These are phyloP conservation scores for Acanthamoeba culbertsoni DNA, from an alignment of 208 protist species.

Conservation along the genomic window DNA sequence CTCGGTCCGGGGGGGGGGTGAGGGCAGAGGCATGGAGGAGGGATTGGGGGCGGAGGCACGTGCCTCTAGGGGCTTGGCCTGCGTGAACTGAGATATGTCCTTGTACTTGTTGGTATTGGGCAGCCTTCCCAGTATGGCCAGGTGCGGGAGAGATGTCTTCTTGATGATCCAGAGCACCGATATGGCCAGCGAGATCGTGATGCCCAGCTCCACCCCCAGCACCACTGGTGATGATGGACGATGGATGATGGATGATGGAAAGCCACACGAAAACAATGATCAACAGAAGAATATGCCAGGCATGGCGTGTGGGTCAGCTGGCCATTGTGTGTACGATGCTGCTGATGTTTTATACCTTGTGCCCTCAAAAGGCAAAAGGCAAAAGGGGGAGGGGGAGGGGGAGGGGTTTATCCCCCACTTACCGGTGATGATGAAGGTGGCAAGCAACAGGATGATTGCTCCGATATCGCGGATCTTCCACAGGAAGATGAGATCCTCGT, in stretches of 20 bases:
- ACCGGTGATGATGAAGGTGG: conserved; percentile 39
- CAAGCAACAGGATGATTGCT: neutral
- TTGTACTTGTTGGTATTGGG: conserved; percentile 50
- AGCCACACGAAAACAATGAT: neutral
- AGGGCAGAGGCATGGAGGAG: neutral
- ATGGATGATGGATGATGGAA: neutral
- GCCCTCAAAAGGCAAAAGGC: no score
- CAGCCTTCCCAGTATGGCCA: conserved; percentile 5
- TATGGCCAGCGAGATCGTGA: neutral
- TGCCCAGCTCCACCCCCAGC: conserved; percentile 42
- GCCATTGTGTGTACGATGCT: no score
- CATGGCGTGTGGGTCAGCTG: no score
- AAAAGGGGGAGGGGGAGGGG: no score
- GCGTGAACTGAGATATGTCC: conserved; percentile 4
- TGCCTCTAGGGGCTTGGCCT: conserved; percentile 17
- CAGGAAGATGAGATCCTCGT: conserved; percentile 46
- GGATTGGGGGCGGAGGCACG: neutral
- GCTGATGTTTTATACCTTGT: no score
- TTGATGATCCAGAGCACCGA: conserved; percentile 49
- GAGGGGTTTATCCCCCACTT: no score
- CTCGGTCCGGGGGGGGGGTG: no score
- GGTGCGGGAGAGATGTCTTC: conserved; percentile 26
- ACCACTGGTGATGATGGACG: neutral
- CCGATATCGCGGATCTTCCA: neutral
- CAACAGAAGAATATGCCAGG: neutral